Base-by-base conservation (phyloP, 2,329 filamentous ascomycete genomes). In the Coniochaeta ligniaria region DNA sequence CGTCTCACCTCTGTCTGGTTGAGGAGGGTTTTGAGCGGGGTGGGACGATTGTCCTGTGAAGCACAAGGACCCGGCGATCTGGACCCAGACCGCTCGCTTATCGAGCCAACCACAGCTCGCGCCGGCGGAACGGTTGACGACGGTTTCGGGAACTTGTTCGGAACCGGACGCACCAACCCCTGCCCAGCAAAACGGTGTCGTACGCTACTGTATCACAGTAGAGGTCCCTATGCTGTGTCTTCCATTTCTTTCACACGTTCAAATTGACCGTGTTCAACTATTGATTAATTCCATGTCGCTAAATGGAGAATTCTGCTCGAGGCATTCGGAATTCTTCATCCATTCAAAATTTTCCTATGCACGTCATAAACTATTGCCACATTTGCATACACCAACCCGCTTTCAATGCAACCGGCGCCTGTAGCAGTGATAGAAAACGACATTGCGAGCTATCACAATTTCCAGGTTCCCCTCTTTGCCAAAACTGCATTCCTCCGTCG, bases 51-150 rank as follows among this genome's bases (percentile, higher is more conserved):
- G 47, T 31, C 8, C 31, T 26, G 28, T 31, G 54, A 24, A 22
- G 28, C 54, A 57, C 54, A 52, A 17, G 54, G 58, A 61, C 60
- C 60, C 60, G 35, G 35, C 57, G 60, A 61, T 61, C 60, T 61
- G 60, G 60, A 52, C 50, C 54, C 38, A 59, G 59, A 45, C 57
- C 36, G 45, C 54, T 61, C 60, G 60, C 57, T 55, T 59, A 61
- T 61, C 60, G 58, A 54, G 57, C 60, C 54, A 38, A 61, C 57
- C 45, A 59, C n/a, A n/a, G n/a, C 16, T 20, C 45, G 36, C 31
- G 7, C 58, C 47, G 38, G 54, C 26, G n/a, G 54, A 57, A 57
- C 54, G 54, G 54, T 57, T 38, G n/a, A 12, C 24, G 47, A 52
- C 47, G 24, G 22, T 52, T 52, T 31, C 24, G 47, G 47, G 24